A percentile compares a stretch with the other conserved stretches of the same genome.
Conservation (phyloP, 169 alveolate genomes). For the Neospora caninum region DNA sequence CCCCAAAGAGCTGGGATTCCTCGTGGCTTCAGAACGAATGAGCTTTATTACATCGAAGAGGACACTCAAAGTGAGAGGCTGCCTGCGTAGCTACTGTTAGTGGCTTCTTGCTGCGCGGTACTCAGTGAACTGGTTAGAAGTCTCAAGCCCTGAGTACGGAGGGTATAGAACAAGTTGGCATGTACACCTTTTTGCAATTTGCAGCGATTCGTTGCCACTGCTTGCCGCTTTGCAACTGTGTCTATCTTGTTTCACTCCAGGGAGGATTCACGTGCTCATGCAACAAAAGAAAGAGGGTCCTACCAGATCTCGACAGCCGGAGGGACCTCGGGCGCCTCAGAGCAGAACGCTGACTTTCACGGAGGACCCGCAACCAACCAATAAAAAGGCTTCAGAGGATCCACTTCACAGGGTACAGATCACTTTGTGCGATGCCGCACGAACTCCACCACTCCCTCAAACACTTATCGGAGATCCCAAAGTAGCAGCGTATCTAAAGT, state of each 20-base stretch:
- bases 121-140: too few species aligned
- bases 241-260: not conserved
- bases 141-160: too few species aligned
- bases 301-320: not conserved
- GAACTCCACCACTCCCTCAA: not conserved
- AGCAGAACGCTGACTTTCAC: not conserved
- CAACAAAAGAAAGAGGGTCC: not conserved
- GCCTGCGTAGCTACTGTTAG: not conserved
- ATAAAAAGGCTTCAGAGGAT: not conserved
- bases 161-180: too few species aligned
- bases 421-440: constrained; percentile 22
- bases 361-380: not conserved
- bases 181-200: too few species aligned
- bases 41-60: constrained; percentile 25
- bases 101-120: not conserved
- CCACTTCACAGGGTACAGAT: not conserved
- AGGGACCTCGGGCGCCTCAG: not conserved
- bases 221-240: not conserved
- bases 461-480: not conserved
- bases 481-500: not conserved
- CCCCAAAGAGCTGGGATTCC: not conserved
- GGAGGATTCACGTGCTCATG: constrained; percentile 3
- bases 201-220: too few species aligned
- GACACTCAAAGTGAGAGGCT: constrained; percentile 25
- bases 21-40: constrained; percentile 32